Base-by-base conservation (phyloP, 208 protist genomes). In the Acanthamoeba castellanii region DNA sequence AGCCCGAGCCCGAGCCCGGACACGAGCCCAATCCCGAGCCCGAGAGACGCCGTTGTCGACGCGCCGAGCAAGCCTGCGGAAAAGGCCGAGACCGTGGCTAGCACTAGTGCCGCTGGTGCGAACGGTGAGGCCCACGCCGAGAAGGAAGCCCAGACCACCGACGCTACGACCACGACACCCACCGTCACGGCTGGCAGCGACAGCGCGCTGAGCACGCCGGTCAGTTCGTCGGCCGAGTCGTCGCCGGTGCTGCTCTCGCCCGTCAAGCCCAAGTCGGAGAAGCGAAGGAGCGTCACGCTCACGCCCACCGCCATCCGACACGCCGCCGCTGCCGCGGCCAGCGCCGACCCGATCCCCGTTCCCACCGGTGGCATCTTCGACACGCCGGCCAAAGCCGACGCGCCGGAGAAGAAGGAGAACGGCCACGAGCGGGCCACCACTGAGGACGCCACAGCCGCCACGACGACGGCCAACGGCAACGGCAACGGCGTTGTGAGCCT, bases 241-340 rank as follows among this genome's bases (percentile, higher is more conserved):
- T 72, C 66, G 34, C 16, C 66, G 30, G 7, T 8, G 0, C 22
- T 66, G 59, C 59, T 66, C 25, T 66, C 59, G 25, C 59, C 59
- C 22, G 59, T 66, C 59, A 66, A 66, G 59, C 13, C 59, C 25
- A 66, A 66, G 59, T n/a, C 59, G 22, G 30, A 37, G n/a, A 72
- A 72, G 30, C 66, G 66, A 20, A 27, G 66, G 66, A 72, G 66
- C 66, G 66, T 72, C n/a, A 72, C 66, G 8, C 66, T 72, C 66
- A 72, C 66, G 66, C 66, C 66, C 66, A 72, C 66, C n/a, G 66
- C 66, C 30, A 22, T 72, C 30, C 66, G 66, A 13, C 66, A 20
- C 9, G 66, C 66, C 13, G 66, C 30, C 25, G 66, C 7, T 20
- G 66, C 25, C 30, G 16, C n/a, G 30, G 9, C 66, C 66, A n/a